These are phyloP conservation scores for Pichia sp. DNA, from an alignment of 1,139 yeast species.

Conservation along the genomic window DNA sequence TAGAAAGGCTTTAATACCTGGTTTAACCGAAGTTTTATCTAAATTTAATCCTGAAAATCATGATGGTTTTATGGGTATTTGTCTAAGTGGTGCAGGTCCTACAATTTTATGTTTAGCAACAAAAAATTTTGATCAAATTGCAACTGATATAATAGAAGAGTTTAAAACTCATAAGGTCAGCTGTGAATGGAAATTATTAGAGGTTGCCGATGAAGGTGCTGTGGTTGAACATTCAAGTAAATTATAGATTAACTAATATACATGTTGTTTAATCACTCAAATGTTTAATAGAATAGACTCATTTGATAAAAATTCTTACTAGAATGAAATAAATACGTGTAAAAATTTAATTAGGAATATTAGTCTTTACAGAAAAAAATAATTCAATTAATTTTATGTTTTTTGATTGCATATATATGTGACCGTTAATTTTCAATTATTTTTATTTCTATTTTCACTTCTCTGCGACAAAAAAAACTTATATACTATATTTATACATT, in stretches of 20 bases:
- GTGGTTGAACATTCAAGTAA: constrained; percentile 31
- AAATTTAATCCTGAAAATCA: constrained; percentile 76
- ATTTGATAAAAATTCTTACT: neutral
- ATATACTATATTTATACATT: neutral
- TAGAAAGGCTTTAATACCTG: constrained; percentile 86
- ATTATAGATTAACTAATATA: constrained; percentile 8
- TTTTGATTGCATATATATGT: neutral
- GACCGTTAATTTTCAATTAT: neutral
- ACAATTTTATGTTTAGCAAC: constrained; percentile 93
- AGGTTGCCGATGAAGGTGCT: constrained; percentile 87
- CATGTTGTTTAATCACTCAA: neutral
- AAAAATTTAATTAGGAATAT: constrained; percentile 13
- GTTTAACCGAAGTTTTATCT: constrained; percentile 73
- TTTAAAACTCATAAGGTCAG: constrained; percentile 61
- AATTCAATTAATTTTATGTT: neutral
- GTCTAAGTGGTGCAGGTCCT: constrained; percentile 97
- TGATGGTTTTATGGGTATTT: constrained; percentile 85
- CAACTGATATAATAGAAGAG: constrained; percentile 62
- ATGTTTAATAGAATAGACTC: constrained; percentile 3
- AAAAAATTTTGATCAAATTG: constrained; percentile 77
- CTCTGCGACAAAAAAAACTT: too few relatives aligned
- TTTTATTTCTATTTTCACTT: too few relatives aligned
- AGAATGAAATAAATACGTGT: neutral
- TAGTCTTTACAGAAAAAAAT: constrained; percentile 10
- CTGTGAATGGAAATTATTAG: constrained; percentile 78